Percentiles rank a stretch among this genome's conserved stretches.
Conservation (phyloP, 192 early-diverging fungal genomes). For the Coemansia sp. region DNA sequence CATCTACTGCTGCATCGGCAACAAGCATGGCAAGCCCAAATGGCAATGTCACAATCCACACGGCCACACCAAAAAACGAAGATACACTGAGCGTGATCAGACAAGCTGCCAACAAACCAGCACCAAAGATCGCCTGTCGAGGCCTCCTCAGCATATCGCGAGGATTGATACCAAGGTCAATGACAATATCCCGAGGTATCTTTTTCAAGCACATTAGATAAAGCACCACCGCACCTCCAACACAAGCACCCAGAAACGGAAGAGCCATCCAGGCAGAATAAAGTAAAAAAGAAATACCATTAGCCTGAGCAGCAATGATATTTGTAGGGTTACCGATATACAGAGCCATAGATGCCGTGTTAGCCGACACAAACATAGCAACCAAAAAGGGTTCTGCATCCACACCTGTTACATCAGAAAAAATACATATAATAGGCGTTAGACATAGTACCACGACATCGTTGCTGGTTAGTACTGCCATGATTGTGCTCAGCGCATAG, state of each 20-base stretch:
- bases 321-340: constrained; percentile 91
- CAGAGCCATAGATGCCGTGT: constrained; percentile 76
- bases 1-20: constrained; percentile 58
- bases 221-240: constrained; percentile 56
- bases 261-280: constrained; percentile 85
- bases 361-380: constrained; percentile 72
- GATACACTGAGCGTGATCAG: constrained; percentile 64
- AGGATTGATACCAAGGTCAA: constrained; percentile 50
- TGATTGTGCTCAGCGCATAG: constrained; percentile 64
- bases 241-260: constrained; percentile 56
- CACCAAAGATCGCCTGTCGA: constrained; percentile 63
- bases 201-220: constrained; percentile 49
- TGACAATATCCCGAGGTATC: constrained; percentile 49
- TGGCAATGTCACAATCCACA: constrained; percentile 69
- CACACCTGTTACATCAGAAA: constrained; percentile 61
- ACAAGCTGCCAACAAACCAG: constrained; percentile 53
- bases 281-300: constrained; percentile 62
- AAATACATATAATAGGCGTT: constrained; percentile 77
- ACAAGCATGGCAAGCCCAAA: constrained; percentile 63
- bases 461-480: constrained; percentile 75
- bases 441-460: constrained; percentile 82
- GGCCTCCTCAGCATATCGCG: constrained; percentile 54
- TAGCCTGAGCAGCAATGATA: constrained; percentile 78
- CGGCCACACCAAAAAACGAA: constrained; percentile 64
- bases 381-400: constrained; percentile 65